Base-by-base conservation (phyloP, 2,329 filamentous ascomycete species). In the Tolypocladium ophioglossoides region DNA sequence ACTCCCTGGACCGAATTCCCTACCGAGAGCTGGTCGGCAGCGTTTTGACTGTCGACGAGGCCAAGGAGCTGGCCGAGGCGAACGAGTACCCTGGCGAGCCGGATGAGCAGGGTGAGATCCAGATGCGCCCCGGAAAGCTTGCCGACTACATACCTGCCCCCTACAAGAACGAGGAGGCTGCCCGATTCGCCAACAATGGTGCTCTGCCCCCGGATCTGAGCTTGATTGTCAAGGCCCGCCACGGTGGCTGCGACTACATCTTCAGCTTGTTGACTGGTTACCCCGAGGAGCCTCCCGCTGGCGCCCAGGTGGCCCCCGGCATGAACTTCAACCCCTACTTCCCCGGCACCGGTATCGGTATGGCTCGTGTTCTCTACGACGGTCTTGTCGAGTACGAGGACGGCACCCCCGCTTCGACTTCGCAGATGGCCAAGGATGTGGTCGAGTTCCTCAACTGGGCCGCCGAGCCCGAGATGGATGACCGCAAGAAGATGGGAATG, bases 311-410 rank as follows among this genome's bases (percentile, higher is more conserved):
- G 57, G 86, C 85, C 65, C 84, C 85, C 58, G 94, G 94, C 68
- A 85, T 99, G 75, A 96, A 97, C 85, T 99, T 99, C 85, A 99
- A 99, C 84, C 94, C 94, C 57, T 99, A 96, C 82, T 99, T 99
- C 86, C 94, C 94, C 55, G 94, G 94, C 70, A 97, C 94, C 64
- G 92, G 92, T 71, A 99, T 99, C 72, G 94, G 89, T 67, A 99
- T 99, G 94, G 92, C 87, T 66, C 92, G 94, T 84, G 94, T 97
- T 58, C 84, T 99, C 57, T 99, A 95, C 77, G 94, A 99, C 64
- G 94, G 90, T 60, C 78, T 99, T 55, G 94, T 99, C 60, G 94
- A 99, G 74, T 99, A 97, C 77, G 94, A 99, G 72, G 94, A 99
- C 64, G 91, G 83, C 59, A 99, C 94, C 44, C 89, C 91, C 52